Base-by-base conservation (phyloP, 2,329 filamentous ascomycete genomes). In the Dothideomycetidae sp. region DNA sequence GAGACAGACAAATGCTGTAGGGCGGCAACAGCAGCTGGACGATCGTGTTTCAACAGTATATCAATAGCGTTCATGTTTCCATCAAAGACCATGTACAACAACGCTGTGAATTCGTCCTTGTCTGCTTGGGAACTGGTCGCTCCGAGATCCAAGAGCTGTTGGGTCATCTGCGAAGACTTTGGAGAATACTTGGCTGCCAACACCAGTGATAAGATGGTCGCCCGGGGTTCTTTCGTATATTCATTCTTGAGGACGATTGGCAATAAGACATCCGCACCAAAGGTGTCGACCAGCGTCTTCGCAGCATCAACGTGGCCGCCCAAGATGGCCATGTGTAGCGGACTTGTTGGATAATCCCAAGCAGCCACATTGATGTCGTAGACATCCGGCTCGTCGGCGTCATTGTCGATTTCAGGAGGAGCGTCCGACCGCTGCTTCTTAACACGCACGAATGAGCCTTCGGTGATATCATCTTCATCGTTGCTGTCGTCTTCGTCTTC, bases 311-410 rank as follows among this genome's bases (percentile, higher is more conserved):
- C 62, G 46, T 88, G 76, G 0, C 81, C 82, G 42, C 73, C 71
- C 1, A 81, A 54, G 42, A 92, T 84, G 5, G 84, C 84, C 17
- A 85, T 67, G 53, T 93, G 84, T 4, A 92, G 64, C 1, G 84
- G 74, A 10, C 78, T 80, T 40, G 75, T 72, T 3, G 76, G 73
- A 4, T 67, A 70, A 48, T 92, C 83, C 84, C 84, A 93, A 1
- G 81, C 73, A n/a, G 81, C 53, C 1, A 79, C 70, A 46, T 92
- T 77, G 42, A 86, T 68, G 46, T 90, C 75, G 53, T 81, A 88
- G 36, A 86, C 70, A 55, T 93, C 82, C 1, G 82, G 81, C 13
- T 81, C 78, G 7, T 78, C 68, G 1, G 74, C 66, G 12, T 70
- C 67, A 1, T 73, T 66, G 14, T 70, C 62, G 5, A 60, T 70